Base-by-base conservation (phyloP, 129 eudicot genomes). In the Flaveria ramosissima region DNA sequence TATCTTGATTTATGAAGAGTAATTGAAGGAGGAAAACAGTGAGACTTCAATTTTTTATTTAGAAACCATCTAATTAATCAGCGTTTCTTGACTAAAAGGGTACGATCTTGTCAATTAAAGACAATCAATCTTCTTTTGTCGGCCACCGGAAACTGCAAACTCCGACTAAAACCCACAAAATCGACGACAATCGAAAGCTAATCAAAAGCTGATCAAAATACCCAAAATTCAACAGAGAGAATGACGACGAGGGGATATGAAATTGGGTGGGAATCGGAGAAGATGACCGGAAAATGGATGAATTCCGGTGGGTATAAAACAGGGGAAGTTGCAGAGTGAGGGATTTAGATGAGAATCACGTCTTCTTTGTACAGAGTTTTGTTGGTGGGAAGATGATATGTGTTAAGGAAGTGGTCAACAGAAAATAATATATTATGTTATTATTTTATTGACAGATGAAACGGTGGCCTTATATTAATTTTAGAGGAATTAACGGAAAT, bases 121-220 rank as follows among this genome's bases (percentile, higher is more conserved):
- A 80, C 67, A 80, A 53, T 36, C 41, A n/a, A 51, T 15, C n/a
- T 7, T 10, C 63, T 21, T 12, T 3, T 65, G 78, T 65, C 79
- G 79, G 83, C 61, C 61, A 45, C 87, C 85, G 81, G 82, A 17
- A 68, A 69, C 39, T 13, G 42, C 69, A 45, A 76, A 55, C 53
- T 77, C 80, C 78, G 83, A 81, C 68, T 70, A 43, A 26, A 20
- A 8, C 14, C 19, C 21, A 20, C 56, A 9, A 13, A 45, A 9
- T 10, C 10, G 50, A 45, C 14, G 50, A 8, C 13, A 45, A 45
- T 45, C 3, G 14, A 45, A 45, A 45, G 50, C 50, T 9, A 45
- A 45, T 45, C 14, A 11, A 10, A 45, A 45, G 50, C 50, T 45
- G 13, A 45, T 45, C 4, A 17, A 17, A 7, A 17, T 4, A 11